phyloP scores from a whole-genome alignment of 192 early-diverging fungal species.

The Coemansia umbellata region DNA sequence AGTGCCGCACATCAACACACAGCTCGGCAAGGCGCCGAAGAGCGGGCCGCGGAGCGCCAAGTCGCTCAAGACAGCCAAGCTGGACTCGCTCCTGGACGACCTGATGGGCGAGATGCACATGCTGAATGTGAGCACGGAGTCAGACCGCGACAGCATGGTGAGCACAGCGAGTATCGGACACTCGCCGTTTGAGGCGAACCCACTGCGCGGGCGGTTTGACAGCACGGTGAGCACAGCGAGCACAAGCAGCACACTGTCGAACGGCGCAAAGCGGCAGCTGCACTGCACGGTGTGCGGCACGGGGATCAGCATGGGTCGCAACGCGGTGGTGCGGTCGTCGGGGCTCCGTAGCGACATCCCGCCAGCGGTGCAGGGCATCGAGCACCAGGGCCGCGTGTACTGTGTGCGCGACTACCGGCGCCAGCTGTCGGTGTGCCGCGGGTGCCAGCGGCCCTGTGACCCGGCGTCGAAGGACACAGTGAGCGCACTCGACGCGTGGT shows the following conservation, averaged over 20 bases:
- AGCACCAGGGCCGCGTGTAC: conserved; percentile 39
- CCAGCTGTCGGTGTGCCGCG: conserved; percentile 7
- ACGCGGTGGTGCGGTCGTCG: conserved; percentile 22
- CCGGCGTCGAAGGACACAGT: conserved; percentile 36
- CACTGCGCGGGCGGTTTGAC: conserved; percentile 29
- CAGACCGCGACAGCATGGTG: conserved; percentile 47
- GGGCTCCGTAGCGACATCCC: conserved; percentile 20
- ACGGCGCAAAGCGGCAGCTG: conserved; percentile 10
- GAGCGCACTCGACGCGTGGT: conserved; percentile 62
- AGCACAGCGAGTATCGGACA: conserved; percentile 26
- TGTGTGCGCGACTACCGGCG: conserved; percentile 38
- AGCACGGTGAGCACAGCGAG: conserved; percentile 43
- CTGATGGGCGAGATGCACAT: conserved; percentile 51
- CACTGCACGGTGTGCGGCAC: conserved; percentile 36
- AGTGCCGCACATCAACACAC: conserved; percentile 32
- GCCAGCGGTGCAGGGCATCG: conserved; percentile 21
- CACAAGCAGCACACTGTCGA: conserved; percentile 47
- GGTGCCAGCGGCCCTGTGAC: conserved; percentile 33
- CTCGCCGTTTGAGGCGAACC: conserved; percentile 18
- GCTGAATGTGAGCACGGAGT: conserved; percentile 41
- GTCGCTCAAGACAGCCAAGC: conserved; percentile 33
- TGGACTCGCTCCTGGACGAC: conserved; percentile 48
- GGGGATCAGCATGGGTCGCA: conserved; percentile 4
- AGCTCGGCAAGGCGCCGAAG: conserved; percentile 2
- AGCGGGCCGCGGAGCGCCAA: conserved; percentile 9